These are phyloP conservation scores for Citrullus colocynthis DNA, from an alignment of 306 rosid genomes.

Conservation along the genomic window DNA sequence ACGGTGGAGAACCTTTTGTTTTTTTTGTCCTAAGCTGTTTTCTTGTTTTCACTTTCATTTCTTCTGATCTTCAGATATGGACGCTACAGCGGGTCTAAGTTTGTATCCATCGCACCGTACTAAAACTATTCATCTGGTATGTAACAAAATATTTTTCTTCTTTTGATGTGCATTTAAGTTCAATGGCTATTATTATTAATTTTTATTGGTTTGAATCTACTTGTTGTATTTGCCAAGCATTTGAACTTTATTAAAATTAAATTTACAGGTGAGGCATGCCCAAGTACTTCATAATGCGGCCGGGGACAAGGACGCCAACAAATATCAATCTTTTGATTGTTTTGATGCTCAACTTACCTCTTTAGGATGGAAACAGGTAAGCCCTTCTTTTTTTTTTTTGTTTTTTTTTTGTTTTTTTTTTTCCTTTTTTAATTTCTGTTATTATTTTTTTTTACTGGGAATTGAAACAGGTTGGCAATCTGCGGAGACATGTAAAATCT, in stretches of 20 bases:
- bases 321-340: conserved; percentile 56
- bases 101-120: conserved; percentile 51
- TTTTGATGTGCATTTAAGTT: neutral
- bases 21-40: neutral
- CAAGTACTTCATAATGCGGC: conserved; percentile 85
- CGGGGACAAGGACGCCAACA: conserved; percentile 46
- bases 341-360: conserved; percentile 80
- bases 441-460: neutral
- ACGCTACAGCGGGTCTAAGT: conserved; percentile 25
- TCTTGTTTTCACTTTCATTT: neutral
- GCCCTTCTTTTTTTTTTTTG: neutral
- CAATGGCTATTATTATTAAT: neutral
- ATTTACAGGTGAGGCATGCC: conserved; percentile 85
- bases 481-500: conserved; percentile 58
- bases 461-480: conserved; percentile 60
- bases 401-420: neutral
- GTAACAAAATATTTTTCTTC: neutral
- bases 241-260: neutral
- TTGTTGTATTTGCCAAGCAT: neutral
- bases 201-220: neutral
- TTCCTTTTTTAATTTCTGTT: neutral
- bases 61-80: conserved; percentile 35
- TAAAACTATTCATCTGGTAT: conserved; percentile 57
- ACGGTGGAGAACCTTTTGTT: neutral
- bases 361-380: conserved; percentile 93